A percentile compares a stretch with the other conserved stretches of the same genome.
Evolutionary conservation across 2,329 filamentous ascomycete genomes (phyloP).

Genomic region (Aspergillus vadensis): DNA sequence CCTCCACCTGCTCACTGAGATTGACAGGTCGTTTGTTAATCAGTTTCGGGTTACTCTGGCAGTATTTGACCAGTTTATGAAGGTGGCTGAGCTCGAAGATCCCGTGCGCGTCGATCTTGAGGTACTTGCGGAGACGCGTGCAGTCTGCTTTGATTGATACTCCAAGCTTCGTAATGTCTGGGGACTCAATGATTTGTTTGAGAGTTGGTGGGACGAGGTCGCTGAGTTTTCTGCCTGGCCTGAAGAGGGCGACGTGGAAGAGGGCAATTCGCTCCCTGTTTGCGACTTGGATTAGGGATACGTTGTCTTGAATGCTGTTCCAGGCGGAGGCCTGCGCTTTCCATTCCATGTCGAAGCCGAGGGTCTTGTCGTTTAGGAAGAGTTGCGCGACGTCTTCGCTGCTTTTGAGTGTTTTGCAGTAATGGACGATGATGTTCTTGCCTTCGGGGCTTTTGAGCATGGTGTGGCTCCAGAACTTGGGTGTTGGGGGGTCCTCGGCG

Average conservation of each 20-base stretch:
- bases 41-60: slow-evolving; percentile 52
- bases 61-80: slow-evolving; percentile 74
- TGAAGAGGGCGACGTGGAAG: slow-evolving; percentile 74
- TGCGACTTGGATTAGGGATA: slow-evolving; percentile 82
- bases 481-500: neutral
- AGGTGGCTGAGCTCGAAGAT: slow-evolving; percentile 82
- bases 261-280: slow-evolving; percentile 74
- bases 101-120: slow-evolving; percentile 66
- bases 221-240: slow-evolving; percentile 39
- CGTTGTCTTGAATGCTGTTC: slow-evolving; percentile 63
- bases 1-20: slow-evolving; percentile 69
- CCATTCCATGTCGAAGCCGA: slow-evolving; percentile 96
- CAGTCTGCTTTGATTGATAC: slow-evolving; percentile 73
- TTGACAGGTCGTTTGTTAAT: slow-evolving; percentile 69
- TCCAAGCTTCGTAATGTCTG: slow-evolving; percentile 71
- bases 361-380: slow-evolving; percentile 68
- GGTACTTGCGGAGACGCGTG: slow-evolving; percentile 66
- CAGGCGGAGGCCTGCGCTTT: slow-evolving; percentile 52
- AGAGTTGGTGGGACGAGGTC: slow-evolving; percentile 72
- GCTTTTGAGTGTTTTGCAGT: slow-evolving; percentile 68
- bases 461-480: slow-evolving; percentile 37
- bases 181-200: slow-evolving; percentile 70
- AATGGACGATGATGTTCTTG: slow-evolving; percentile 68
- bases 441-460: slow-evolving; percentile 51
- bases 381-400: slow-evolving; percentile 67